Evolutionary conservation across 805 yeast genomes (phyloP).

Genomic region (Clavispora vitiphila): DNA sequence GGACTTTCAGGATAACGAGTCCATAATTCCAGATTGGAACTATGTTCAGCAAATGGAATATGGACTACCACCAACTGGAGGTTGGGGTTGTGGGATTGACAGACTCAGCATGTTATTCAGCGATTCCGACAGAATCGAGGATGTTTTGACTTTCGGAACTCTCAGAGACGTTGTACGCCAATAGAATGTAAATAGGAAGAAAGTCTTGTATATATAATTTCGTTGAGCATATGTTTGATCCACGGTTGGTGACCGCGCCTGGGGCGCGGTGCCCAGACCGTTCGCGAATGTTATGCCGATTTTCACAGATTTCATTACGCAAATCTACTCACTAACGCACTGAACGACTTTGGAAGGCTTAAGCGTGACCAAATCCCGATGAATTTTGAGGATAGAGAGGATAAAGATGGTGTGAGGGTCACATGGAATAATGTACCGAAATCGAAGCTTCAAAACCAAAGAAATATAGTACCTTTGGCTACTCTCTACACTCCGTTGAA

Average conservation of each 20-base stretch:
- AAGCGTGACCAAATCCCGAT: constrained; percentile 10
- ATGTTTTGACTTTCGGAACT: constrained; percentile 71
- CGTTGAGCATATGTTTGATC: background rate
- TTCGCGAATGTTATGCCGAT: background rate
- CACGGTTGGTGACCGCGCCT: background rate
- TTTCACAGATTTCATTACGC: background rate
- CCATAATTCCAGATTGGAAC: constrained; percentile 63
- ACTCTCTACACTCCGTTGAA: constrained; percentile 57
- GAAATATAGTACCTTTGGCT: constrained; percentile 52
- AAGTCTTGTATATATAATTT: constrained; percentile 1
- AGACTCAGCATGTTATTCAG: constrained; percentile 77
- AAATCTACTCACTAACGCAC: background rate
- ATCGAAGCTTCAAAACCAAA: constrained; percentile 46
- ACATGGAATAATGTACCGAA: constrained; percentile 67
- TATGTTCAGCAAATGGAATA: constrained; percentile 78
- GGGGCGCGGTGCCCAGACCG: background rate
- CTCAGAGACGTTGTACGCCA: constrained; percentile 66
- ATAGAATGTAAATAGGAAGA: constrained; percentile 15
- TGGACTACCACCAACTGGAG: constrained; percentile 97
- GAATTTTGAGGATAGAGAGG: constrained; percentile 58
- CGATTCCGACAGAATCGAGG: constrained; percentile 61
- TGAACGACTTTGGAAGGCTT: background rate
- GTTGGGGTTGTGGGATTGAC: constrained; percentile 96
- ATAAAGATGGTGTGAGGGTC: constrained; percentile 66
- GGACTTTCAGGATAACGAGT: constrained; percentile 52